Base-by-base conservation (phyloP, 139 green algal genomes). In the Tetradesmus obliquus region DNA sequence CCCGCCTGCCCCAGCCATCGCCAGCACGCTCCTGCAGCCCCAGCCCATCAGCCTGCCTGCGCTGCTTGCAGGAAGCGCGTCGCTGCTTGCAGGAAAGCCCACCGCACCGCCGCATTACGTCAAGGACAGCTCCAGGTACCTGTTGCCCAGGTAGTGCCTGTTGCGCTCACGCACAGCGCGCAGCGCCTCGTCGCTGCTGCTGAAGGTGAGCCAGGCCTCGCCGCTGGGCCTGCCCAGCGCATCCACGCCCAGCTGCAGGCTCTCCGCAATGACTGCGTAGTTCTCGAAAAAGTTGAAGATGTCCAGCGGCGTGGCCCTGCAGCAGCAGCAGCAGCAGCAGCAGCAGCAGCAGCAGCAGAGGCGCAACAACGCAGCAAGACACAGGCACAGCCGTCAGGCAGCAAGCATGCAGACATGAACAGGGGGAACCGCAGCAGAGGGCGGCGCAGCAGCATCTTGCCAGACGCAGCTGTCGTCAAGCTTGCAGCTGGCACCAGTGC, bases 151-250 rank as follows among this genome's bases (percentile, higher is more conserved):
- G 84, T 96, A 97, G 55, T 96, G 95, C 9, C 95, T 86, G 92
- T 97, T 97, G 54, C 94, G 92, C 58, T 97, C 94, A 12, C 91
- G 89, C 82, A 96, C 95, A 1, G 93, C 92, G 8, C 95, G 83
- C 53, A 94, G 71, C 8, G 95, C 94, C 84, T 96, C 95, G 51
- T 96, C 86, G 3, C 89, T 92, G 62, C 71, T 89, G 53, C 51
- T 79, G 54, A 96, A 96, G 3, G 93, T 95, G 54, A 96, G 93
- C 95, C 95, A 97, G 1, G 94, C 94, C 90, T 97, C 95, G 13
- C 95, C 95, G 3, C 90, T 95, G 0, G 95, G 94, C 1, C 95
- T 90, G 19, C 94, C 93, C 72, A 95, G 90, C 13, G 91, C 93
- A 90, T 97, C 95, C 22, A 95, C 88, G 1, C 95, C 95, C 13